Evolutionary conservation across 139 green algal genomes (phyloP).

Genomic region (Closterium sp.): DNA sequence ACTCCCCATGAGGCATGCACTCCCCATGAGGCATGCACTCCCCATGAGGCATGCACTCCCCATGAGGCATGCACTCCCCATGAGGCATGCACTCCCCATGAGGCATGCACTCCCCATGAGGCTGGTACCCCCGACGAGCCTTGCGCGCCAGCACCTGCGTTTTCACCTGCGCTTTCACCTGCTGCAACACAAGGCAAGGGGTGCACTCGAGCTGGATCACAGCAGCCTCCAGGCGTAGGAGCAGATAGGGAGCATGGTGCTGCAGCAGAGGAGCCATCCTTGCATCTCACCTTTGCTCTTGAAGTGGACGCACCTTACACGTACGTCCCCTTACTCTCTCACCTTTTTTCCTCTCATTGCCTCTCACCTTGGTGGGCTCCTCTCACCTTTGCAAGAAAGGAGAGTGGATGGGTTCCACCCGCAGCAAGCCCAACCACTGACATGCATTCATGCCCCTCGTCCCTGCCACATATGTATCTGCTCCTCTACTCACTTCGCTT

Average conservation of each 20-base stretch:
- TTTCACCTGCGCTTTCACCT: too few relatives aligned
- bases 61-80: background rate
- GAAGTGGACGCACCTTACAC: background rate
- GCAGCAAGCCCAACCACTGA: too few relatives aligned
- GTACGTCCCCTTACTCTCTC: background rate
- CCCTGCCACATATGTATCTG: too few relatives aligned
- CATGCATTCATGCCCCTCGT: background rate
- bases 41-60: background rate
- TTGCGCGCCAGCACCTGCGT: too few relatives aligned
- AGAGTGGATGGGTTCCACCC: too few relatives aligned
- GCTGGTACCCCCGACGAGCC: too few relatives aligned
- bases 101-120: too few relatives aligned
- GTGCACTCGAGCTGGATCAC: background rate
- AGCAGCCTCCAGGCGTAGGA: background rate
- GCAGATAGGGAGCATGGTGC: too few relatives aligned
- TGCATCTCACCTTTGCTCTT: background rate
- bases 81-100: background rate
- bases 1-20: background rate
- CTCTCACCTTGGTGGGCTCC: too few relatives aligned
- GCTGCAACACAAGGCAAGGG: too few relatives aligned
- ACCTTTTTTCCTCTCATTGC: background rate
- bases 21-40: background rate
- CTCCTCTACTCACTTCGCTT: background rate
- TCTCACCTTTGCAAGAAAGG: too few relatives aligned
- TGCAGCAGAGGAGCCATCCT: background rate